Evolutionary conservation across 1,284 basidiomycete species (phyloP), one percentile per base, ranked within the genome.

Genomic region (Anthracocystis setariae): DNA sequence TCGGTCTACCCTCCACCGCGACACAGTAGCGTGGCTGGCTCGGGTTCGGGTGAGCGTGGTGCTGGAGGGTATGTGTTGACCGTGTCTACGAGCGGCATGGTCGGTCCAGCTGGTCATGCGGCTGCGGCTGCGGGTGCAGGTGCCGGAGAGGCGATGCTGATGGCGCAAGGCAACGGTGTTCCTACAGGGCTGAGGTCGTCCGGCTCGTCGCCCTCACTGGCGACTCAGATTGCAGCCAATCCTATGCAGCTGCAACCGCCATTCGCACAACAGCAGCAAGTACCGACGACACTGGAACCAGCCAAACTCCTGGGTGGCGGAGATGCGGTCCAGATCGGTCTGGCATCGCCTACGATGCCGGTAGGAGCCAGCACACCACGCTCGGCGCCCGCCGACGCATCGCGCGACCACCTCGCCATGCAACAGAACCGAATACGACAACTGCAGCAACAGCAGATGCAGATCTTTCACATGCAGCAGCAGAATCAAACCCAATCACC

Each of bases 211-310:
- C 67, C 67, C 5, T 71, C 67, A 8, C 43, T 72, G 21, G 69
- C 69, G 3, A 49, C 51, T 10, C 59, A 66, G 59, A 72, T 72
- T 25, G 63, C 59, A 4, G 63, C 63, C n/a, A 72, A 72, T 24
- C 69, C 69, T 39, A 72, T 72, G 69, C 69, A 67, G 46, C 49
- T 72, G 40, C 69, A 72, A 39, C 59, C 60, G 17, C 69, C 63
- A 3, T 66, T 63, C 48, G 21, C 24, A 12, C 55, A 48, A 18
- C 53, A 49, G 35, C 52, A 52, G 54, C 45, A 55, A 20, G 53
- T 43, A 8, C 39, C 55, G 29, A 39, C 58, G 5, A 66, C 55
- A 25, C 49, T 72, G 9, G 63, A 72, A 24, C 63, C 60, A 8
- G 37, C 59, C 37, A 62, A 57, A 46, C 49, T 67, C 21, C 46